These are phyloP conservation scores for Euphrasia arctica DNA, from an alignment of 305 asterid species.

Conservation along the genomic window DNA sequence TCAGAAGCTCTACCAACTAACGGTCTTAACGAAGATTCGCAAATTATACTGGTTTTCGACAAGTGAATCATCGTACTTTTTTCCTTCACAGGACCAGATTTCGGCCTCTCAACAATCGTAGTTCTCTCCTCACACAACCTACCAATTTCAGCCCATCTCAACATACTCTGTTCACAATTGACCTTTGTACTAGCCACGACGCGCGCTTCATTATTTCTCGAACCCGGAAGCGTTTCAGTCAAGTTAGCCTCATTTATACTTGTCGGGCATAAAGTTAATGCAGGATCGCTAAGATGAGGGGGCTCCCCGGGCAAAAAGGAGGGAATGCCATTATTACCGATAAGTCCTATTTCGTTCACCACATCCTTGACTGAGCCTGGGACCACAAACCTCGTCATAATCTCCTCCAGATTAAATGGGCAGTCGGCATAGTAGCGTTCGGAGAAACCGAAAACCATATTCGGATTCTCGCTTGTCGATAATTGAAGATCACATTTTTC, in stretches of 20 bases:
- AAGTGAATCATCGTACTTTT: constrained; percentile 39
- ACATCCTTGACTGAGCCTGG: constrained; percentile 63
- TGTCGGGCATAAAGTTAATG: constrained; percentile 34
- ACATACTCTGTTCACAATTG: constrained; percentile 26
- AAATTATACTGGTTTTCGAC: constrained; percentile 43
- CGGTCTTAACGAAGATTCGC: constrained; percentile 59
- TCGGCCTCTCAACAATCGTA: constrained; percentile 37
- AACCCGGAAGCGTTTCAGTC: constrained; percentile 29
- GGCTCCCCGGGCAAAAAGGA: constrained; percentile 41
- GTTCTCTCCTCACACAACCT: constrained; percentile 34
- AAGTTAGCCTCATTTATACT: constrained; percentile 33
- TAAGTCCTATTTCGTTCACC: constrained; percentile 65
- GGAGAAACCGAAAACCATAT: constrained; percentile 34
- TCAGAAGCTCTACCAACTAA: constrained; percentile 68
- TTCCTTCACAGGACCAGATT: constrained; percentile 41
- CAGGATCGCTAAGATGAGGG: constrained; percentile 47
- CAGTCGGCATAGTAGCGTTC: constrained; percentile 39
- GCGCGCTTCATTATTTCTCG: constrained; percentile 32
- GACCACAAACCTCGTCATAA: constrained; percentile 54
- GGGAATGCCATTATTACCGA: constrained; percentile 56
- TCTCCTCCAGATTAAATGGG: constrained; percentile 74
- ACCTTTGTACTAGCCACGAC: constrained; percentile 24
- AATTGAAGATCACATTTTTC: constrained; percentile 41
- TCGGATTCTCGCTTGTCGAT: constrained; percentile 43
- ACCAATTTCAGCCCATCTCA: constrained; percentile 34